Conservation (phyloP, 176 grass and related monocot species). For the Panicum miliaceum region DNA sequence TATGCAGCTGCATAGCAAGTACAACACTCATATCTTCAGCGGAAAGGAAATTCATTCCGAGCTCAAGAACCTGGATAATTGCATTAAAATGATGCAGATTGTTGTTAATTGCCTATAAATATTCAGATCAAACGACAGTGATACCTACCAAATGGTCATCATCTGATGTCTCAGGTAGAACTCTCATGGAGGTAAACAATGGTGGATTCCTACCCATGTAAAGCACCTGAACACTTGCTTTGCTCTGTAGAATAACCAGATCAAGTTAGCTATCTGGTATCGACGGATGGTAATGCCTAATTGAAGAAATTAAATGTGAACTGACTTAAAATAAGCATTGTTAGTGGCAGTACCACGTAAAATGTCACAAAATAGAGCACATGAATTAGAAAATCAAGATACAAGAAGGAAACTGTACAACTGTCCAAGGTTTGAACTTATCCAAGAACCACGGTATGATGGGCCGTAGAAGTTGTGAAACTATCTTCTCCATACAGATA, state of each 20-base stretch:
- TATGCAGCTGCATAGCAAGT: constrained; percentile 81
- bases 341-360: constrained; percentile 12
- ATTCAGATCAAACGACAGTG: constrained; percentile 24
- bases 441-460: constrained; percentile 98
- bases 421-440: constrained; percentile 96
- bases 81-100: background rate
- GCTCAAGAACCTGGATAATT: constrained; percentile 75
- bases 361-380: constrained; percentile 8
- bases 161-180: constrained; percentile 82
- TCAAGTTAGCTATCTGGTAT: constrained; percentile 35
- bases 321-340: constrained; percentile 29
- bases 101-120: constrained; percentile 10
- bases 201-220: constrained; percentile 96
- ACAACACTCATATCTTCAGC: constrained; percentile 92
- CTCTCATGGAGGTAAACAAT: constrained; percentile 79
- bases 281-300: background rate
- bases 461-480: constrained; percentile 77
- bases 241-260: constrained; percentile 64
- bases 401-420: constrained; percentile 61
- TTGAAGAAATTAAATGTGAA: constrained; percentile 23
- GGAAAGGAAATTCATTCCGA: constrained; percentile 93
- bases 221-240: constrained; percentile 83
- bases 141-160: constrained; percentile 89
- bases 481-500: constrained; percentile 93
- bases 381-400: constrained; percentile 10